These are phyloP conservation scores for Solanum raphanifolium DNA, from an alignment of 257 asterid species.

Conservation along the genomic window DNA sequence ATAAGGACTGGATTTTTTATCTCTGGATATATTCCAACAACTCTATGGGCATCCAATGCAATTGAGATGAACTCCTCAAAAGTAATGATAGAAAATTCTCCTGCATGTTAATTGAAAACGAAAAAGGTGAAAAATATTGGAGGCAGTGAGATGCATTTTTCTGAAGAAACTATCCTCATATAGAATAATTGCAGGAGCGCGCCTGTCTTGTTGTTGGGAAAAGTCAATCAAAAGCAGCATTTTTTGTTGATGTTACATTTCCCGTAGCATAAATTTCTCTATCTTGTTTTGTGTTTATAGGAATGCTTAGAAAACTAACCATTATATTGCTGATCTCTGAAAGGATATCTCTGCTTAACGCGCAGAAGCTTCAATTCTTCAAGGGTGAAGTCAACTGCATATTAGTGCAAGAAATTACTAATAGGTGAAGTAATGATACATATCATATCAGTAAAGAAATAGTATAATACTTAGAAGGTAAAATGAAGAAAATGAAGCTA, in stretches of 20 bases:
- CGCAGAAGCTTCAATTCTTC: conserved; percentile 66
- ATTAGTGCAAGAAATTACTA: background rate
- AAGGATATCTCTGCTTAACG: conserved; percentile 69
- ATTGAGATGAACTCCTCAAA: conserved; percentile 80
- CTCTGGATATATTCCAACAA: conserved; percentile 97
- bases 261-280: background rate
- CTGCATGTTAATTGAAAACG: conserved; percentile 28
- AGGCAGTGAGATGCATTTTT: background rate
- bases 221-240: background rate
- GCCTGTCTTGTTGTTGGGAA: background rate
- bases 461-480: background rate
- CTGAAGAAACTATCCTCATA: background rate
- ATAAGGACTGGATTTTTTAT: conserved; percentile 83
- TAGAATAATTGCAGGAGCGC: background rate
- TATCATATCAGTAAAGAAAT: background rate
- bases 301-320: conserved; percentile 34
- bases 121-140: background rate
- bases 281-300: background rate
- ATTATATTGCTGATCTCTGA: conserved; percentile 79
- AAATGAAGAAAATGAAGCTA: background rate
- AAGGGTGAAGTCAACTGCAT: conserved; percentile 83
- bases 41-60: conserved; percentile 79
- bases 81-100: conserved; percentile 68
- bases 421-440: background rate
- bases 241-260: background rate